A percentile compares a stretch with the other conserved stretches of the same genome.
Conservation (phyloP, 2,329 filamentous ascomycete species). For the Waltergamsia citrina region DNA sequence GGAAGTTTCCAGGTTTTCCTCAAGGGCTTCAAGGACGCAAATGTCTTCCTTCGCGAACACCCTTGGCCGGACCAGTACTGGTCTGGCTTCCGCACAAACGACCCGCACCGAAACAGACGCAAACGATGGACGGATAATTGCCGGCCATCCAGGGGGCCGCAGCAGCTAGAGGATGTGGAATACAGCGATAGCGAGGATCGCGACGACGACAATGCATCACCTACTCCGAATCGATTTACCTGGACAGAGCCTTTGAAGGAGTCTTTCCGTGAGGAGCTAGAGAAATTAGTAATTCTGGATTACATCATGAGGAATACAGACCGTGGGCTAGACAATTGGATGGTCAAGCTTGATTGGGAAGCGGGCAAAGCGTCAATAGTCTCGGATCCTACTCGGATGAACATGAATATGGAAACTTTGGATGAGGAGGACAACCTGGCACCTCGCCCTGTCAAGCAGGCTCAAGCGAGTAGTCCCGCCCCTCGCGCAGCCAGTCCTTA, state of each 20-base stretch:
- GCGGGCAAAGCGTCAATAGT: constrained; percentile 75
- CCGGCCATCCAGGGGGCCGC: constrained; percentile 43
- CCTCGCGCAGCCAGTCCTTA: constrained; percentile 55
- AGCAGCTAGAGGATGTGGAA: constrained; percentile 50
- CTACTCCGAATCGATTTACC: constrained; percentile 50
- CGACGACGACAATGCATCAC: constrained; percentile 38
- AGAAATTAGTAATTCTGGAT: constrained; percentile 94
- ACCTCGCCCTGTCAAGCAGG: constrained; percentile 1
- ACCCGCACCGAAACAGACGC: constrained; percentile 57
- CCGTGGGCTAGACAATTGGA: constrained; percentile 95
- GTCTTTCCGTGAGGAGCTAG: constrained; percentile 86
- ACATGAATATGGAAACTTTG: constrained; percentile 50
- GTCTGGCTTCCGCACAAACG: constrained; percentile 58
- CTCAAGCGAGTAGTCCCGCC: constrained; percentile 13
- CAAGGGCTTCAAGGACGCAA: constrained; percentile 95
- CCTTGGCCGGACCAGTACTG: constrained; percentile 91
- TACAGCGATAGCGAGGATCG: constrained; percentile 51
- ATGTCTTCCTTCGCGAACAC: constrained; percentile 86
- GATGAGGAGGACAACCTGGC: constrained; percentile 20
- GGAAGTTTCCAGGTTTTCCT: constrained; percentile 97
- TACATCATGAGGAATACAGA: constrained; percentile 99
- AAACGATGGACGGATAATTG: constrained; percentile 72
- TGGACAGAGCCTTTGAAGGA: constrained; percentile 89
- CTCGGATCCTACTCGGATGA: constrained; percentile 65
- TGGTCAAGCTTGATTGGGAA: constrained; percentile 92